Evolutionary conservation across 2,329 filamentous ascomycete genomes (phyloP), one percentile per base, ranked within the genome.

Genomic region (Trichophyton equinum): DNA sequence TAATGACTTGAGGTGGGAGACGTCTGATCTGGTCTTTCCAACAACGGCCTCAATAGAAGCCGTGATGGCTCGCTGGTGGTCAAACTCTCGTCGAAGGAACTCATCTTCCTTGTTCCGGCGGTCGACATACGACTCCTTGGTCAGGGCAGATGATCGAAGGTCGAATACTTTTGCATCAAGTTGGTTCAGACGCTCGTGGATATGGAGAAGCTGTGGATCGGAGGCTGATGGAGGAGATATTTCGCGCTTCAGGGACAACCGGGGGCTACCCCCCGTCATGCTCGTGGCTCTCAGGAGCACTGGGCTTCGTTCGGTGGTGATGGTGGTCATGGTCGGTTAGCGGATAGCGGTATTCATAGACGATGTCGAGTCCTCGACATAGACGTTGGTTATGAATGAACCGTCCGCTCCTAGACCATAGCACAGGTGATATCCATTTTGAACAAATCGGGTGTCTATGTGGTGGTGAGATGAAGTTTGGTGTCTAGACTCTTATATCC

Each of bases 31-130:
- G 1, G 58, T 60, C 20, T 59, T 63, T 11, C 59, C 68, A 3
- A 73, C 71, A 58, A 71, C 71, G 33, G 69, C 51, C 56, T 75
- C 73, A 53, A 75, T 74, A 4, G 71, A 69, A 46, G 67, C 68
- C 9, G 68, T 71, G 33, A 73, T 68, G n/a, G 68, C 65, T 36
- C 68, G 22, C 22, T 22, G 22, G 22, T 22, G 22, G 22, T 74
- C 70, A 40, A 75, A 75, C 60, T 75, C 73, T 5, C 72, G 72
- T 47, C 71, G 70, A 38, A 75, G 68, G 49, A 72, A 69, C 9
- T 73, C 68, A 62, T 75, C 73, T 65, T 75, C 72, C 15, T 71
- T 69, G 62, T 74, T 75, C 1, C 73, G 68, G 59, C 73, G 70
- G 57, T 75, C 72, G 53, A 71, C 66, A 65, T 75, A 75, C 27